These are phyloP conservation scores for Coemansia sp. DNA, from an alignment of 192 early-diverging fungal genomes.

Conservation along the genomic window DNA sequence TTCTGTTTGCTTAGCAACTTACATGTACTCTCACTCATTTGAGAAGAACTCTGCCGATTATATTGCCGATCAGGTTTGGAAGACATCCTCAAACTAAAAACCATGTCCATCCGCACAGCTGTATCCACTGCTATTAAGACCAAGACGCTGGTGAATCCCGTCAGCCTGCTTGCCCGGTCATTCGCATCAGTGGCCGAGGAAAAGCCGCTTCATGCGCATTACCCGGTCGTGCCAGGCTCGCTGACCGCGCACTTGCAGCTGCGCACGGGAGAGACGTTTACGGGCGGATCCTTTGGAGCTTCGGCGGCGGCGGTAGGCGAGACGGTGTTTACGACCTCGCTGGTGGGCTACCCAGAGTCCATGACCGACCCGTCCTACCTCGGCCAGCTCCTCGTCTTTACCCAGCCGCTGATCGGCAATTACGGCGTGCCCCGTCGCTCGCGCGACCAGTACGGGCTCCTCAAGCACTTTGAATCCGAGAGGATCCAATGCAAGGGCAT, in stretches of 20 bases:
- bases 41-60: slow-evolving; percentile 90
- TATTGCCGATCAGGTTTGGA: slow-evolving; percentile 76
- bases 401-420: slow-evolving; percentile 95
- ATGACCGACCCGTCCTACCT: slow-evolving; percentile 98
- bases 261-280: slow-evolving; percentile 76
- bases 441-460: slow-evolving; percentile 77
- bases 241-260: slow-evolving; percentile 67
- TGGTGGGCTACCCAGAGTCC: slow-evolving; percentile 95
- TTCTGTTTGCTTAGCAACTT: not conserved
- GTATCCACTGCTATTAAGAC: slow-evolving; percentile 3
- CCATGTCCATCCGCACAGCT: slow-evolving; percentile 26
- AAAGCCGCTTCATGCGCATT: slow-evolving; percentile 33
- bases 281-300: slow-evolving; percentile 85
- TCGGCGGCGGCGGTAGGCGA: slow-evolving; percentile 72
- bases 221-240: slow-evolving; percentile 58
- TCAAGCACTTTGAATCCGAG: slow-evolving; percentile 83
- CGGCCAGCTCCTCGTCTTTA: slow-evolving; percentile 94
- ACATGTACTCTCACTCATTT: slow-evolving; percentile 76
- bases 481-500: slow-evolving; percentile 84
- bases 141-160: slow-evolving; percentile 22
- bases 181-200: slow-evolving; percentile 33
- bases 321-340: slow-evolving; percentile 90
- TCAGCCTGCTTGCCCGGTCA: slow-evolving; percentile 35
- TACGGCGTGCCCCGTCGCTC: slow-evolving; percentile 83
- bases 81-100: slow-evolving; percentile 33